Evolutionary conservation across 192 early-diverging fungal species (phyloP).

Genomic region (Entomortierella beljakovae): DNA sequence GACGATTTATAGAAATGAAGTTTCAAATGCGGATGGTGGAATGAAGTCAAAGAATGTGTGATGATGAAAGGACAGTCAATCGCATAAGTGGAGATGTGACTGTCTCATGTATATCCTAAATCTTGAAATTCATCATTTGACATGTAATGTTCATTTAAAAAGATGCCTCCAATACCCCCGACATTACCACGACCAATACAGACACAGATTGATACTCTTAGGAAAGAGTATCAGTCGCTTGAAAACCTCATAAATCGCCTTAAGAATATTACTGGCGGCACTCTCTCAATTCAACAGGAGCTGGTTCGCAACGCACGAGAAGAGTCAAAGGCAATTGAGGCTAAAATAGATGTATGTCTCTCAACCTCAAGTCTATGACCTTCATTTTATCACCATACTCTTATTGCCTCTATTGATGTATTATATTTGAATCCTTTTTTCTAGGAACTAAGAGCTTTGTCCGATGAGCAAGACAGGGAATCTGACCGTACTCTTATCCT

Average conservation of each 20-base stretch:
- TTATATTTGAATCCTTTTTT: not conserved
- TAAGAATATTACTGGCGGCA: conserved; percentile 24
- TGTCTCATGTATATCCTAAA: too few relatives aligned
- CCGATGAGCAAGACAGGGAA: conserved; percentile 68
- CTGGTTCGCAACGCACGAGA: conserved; percentile 40
- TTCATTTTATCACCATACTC: too few relatives aligned
- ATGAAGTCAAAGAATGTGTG: too few relatives aligned
- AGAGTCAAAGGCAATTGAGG: conserved; percentile 43
- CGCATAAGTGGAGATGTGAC: not conserved
- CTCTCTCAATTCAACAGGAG: conserved; percentile 45
- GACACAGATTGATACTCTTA: conserved; percentile 34
- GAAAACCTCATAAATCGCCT: conserved; percentile 31
- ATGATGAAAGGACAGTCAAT: not conserved
- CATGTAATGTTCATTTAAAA: too few relatives aligned
- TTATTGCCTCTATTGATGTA: not conserved
- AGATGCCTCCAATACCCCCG: conserved; percentile 31
- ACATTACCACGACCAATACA: conserved; percentile 19
- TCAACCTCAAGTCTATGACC: not conserved
- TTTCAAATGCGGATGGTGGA: not conserved
- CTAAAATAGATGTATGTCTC: conserved; percentile 36
- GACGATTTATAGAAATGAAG: not conserved
- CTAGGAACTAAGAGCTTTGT: conserved; percentile 56
- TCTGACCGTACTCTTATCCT: conserved; percentile 53
- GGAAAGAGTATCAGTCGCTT: conserved; percentile 47
- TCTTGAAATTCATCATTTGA: too few relatives aligned